phyloP scores from a whole-genome alignment of 139 green algal species.

The Auxenochlorella pyrenoidosa region DNA sequence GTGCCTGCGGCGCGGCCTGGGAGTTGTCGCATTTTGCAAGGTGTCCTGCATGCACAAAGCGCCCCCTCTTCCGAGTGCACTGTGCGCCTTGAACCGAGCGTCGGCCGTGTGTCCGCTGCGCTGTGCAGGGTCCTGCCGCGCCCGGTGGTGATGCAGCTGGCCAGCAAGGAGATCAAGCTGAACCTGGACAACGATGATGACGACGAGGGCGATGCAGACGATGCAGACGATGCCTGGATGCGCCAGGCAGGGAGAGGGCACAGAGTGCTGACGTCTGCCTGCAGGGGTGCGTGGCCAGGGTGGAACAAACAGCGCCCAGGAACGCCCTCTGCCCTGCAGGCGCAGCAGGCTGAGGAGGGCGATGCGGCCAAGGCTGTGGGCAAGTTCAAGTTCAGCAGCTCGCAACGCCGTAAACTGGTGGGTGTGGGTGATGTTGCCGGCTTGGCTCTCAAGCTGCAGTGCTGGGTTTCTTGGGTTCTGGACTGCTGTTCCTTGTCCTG shows the following conservation, averaged over 20 bases:
- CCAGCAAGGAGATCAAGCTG: conserved; percentile 14
- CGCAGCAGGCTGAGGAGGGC: not conserved
- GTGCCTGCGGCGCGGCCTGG: too few species aligned
- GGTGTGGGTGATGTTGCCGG: not conserved
- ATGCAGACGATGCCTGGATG: not conserved
- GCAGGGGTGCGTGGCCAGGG: too few species aligned
- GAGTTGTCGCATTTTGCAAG: too few species aligned
- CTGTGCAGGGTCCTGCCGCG: conserved; percentile 15
- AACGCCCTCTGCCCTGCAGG: not conserved
- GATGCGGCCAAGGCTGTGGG: not conserved
- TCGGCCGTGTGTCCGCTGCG: too few species aligned
- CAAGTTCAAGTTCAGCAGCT: not conserved
- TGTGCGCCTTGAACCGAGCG: too few species aligned
- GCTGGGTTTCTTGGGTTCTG: too few species aligned
- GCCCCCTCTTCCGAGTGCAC: too few species aligned
- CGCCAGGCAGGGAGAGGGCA: not conserved
- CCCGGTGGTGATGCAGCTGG: conserved; percentile 31
- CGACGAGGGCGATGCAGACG: not conserved
- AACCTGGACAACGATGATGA: not conserved
- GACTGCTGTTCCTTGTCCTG: too few species aligned
- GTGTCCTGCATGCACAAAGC: too few species aligned
- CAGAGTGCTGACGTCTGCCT: not conserved
- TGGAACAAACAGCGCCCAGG: not conserved
- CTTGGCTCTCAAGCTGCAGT: too few species aligned
- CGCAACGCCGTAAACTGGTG: not conserved